Evolutionary conservation across 1,284 basidiomycete genomes (phyloP).

Genomic region (Ustilago shanxiensis): DNA sequence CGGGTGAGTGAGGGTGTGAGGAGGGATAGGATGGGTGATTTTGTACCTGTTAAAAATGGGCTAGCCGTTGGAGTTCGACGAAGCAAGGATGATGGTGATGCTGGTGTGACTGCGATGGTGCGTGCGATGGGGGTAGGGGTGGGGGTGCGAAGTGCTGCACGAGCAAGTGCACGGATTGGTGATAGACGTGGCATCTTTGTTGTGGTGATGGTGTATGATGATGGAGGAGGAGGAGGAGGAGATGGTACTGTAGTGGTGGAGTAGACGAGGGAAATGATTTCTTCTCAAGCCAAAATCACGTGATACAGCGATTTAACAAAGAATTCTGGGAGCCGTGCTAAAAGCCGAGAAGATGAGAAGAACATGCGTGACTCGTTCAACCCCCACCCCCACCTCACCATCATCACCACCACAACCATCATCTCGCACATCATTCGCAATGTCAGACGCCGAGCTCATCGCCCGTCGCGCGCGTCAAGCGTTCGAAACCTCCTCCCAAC

Average conservation of each 20-base stretch:
- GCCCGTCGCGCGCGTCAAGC: conserved; percentile 49
- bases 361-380: neutral
- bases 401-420: too few species aligned
- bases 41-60: neutral
- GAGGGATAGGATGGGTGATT: conserved; percentile 12
- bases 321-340: neutral
- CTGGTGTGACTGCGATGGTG: neutral
- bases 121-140: neutral
- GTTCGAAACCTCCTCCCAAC: conserved; percentile 40
- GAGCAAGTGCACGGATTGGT: conserved; percentile 25
- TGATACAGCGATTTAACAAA: conserved; percentile 7
- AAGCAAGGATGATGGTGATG: neutral
- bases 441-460: conserved; percentile 42
- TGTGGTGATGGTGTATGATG: neutral
- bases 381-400: neutral
- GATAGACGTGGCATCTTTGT: conserved; percentile 36
- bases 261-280: neutral
- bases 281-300: conserved; percentile 11
- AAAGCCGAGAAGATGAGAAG: too few species aligned
- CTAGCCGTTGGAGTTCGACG: neutral
- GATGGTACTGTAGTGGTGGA: neutral
- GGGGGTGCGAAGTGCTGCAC: conserved; percentile 2
- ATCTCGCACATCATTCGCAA: too few species aligned
- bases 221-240: neutral
- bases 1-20: neutral